phyloP scores from a whole-genome alignment of 352 stramenopile species.

The Globisporangium mamillatum region DNA sequence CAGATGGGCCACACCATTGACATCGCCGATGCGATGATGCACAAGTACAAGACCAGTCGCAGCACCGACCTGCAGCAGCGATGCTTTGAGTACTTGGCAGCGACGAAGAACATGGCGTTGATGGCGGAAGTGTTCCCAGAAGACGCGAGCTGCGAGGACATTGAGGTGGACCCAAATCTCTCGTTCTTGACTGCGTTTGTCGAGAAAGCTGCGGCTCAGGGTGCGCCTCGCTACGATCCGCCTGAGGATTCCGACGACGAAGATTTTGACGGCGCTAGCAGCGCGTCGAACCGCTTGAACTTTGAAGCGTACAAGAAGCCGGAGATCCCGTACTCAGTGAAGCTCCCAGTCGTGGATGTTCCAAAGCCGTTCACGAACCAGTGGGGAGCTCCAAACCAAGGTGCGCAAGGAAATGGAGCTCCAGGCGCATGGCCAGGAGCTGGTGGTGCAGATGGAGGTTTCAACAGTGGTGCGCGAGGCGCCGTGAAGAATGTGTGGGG shows the following conservation, averaged over 20 bases:
- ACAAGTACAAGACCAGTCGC: slow-evolving; percentile 95
- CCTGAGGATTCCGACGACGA: slow-evolving; percentile 96
- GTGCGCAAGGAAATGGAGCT: slow-evolving; percentile 18
- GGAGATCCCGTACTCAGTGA: slow-evolving; percentile 84
- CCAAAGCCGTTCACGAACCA: slow-evolving; percentile 54
- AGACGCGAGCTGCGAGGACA: slow-evolving; percentile 94
- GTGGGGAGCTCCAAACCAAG: slow-evolving; percentile 41
- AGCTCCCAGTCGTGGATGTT: slow-evolving; percentile 60
- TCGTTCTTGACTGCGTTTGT: slow-evolving; percentile 96
- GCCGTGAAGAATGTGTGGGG: slow-evolving; percentile 86
- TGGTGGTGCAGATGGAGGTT: slow-evolving; percentile 36
- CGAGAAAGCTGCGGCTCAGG: slow-evolving; percentile 88
- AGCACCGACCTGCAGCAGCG: slow-evolving; percentile 97
- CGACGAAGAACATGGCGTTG: slow-evolving; percentile 90
- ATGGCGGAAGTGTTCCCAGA: slow-evolving; percentile 95
- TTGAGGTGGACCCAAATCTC: slow-evolving; percentile 96
- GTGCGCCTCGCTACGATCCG: slow-evolving; percentile 93
- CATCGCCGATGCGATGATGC: slow-evolving; percentile 92
- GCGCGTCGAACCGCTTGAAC: slow-evolving; percentile 68
- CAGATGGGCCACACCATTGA: slow-evolving; percentile 91
- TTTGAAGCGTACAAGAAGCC: slow-evolving; percentile 89
- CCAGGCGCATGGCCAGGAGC: slow-evolving; percentile 30
- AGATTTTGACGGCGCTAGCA: slow-evolving; percentile 75
- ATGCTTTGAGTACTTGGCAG: slow-evolving; percentile 97
- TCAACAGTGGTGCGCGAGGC: slow-evolving; percentile 26